Percentiles rank a stretch among this genome's conserved stretches.
These are phyloP conservation scores for Durusdinium trenchii DNA, from an alignment of 73 alveolate species.

Conservation along the genomic window DNA sequence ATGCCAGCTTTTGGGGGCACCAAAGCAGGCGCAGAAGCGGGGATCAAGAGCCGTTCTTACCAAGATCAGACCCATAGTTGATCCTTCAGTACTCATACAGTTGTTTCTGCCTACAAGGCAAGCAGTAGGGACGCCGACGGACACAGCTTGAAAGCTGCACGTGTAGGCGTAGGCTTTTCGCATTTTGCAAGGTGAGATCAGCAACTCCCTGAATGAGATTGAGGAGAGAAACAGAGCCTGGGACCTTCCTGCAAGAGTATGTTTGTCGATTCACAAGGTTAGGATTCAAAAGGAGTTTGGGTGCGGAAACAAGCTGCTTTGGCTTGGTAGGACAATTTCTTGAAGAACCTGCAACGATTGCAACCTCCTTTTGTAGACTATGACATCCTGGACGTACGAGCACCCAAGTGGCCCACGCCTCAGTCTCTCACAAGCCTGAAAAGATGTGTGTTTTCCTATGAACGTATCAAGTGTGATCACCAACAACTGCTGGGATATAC, in stretches of 20 bases:
- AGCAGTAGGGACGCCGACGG: too few species aligned
- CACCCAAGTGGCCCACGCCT: constrained; percentile 99
- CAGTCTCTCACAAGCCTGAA: background rate
- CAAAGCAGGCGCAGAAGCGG: constrained; percentile 48
- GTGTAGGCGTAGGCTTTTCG: too few species aligned
- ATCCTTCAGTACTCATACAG: too few species aligned
- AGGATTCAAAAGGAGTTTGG: background rate
- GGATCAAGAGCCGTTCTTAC: background rate
- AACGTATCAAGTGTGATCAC: background rate
- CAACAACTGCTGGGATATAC: background rate
- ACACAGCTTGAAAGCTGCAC: background rate
- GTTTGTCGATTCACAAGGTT: background rate
- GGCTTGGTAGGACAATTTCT: constrained; percentile 50
- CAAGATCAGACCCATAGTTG: background rate
- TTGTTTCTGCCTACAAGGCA: too few species aligned
- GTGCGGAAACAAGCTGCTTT: background rate
- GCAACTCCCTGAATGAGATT: constrained; percentile 86
- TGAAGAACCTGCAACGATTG: constrained; percentile 64
- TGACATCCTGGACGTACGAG: constrained; percentile 99
- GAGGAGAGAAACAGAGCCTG: constrained; percentile 28
- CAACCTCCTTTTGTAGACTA: constrained; percentile 97
- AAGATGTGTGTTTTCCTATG: background rate
- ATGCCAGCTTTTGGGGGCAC: constrained; percentile 93
- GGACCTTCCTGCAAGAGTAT: background rate
- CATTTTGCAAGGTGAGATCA: constrained; percentile 46